Percentiles rank a stretch among this genome's conserved stretches.
These are phyloP conservation scores for Vaccinium corymbosum DNA, from an alignment of 148 eudicot genomes.

Conservation along the genomic window DNA sequence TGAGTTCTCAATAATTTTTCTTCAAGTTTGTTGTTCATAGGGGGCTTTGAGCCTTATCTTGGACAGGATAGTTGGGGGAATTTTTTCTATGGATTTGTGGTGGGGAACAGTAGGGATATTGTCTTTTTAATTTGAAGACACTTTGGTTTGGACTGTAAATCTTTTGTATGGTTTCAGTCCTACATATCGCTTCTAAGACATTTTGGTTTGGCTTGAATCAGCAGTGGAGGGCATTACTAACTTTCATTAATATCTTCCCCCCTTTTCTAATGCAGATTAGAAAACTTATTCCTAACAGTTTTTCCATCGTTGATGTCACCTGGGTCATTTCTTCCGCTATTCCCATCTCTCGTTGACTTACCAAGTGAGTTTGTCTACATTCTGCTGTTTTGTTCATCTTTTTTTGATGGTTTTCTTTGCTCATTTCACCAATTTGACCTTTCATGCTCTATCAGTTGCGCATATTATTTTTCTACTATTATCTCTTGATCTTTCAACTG, in stretches of 20 bases:
- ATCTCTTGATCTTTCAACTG: conserved; percentile 12
- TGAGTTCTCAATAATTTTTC: neutral
- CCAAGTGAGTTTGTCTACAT: conserved; percentile 57
- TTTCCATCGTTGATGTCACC: conserved; percentile 76
- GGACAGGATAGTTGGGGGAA: neutral
- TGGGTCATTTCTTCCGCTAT: conserved; percentile 85
- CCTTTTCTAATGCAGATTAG: conserved; percentile 50
- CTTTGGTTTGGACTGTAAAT: too few relatives aligned
- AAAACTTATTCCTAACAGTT: conserved; percentile 56
- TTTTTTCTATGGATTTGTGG: neutral
- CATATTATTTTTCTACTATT: neutral
- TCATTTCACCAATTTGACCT: neutral
- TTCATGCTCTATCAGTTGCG: neutral
- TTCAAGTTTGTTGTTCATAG: neutral
- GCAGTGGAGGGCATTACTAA: conserved; percentile 2
- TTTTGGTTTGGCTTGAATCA: neutral
- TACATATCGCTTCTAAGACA: neutral
- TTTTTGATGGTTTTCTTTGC: neutral
- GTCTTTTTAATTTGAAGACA: too few relatives aligned
- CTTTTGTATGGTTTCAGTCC: neutral
- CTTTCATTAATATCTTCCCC: neutral
- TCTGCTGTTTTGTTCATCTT: neutral
- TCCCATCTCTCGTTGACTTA: conserved; percentile 76
- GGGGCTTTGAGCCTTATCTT: neutral
- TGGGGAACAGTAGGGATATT: neutral